phyloP scores from a whole-genome alignment of 2,329 filamentous ascomycete genomes.

The Ascochyta rabiei region DNA sequence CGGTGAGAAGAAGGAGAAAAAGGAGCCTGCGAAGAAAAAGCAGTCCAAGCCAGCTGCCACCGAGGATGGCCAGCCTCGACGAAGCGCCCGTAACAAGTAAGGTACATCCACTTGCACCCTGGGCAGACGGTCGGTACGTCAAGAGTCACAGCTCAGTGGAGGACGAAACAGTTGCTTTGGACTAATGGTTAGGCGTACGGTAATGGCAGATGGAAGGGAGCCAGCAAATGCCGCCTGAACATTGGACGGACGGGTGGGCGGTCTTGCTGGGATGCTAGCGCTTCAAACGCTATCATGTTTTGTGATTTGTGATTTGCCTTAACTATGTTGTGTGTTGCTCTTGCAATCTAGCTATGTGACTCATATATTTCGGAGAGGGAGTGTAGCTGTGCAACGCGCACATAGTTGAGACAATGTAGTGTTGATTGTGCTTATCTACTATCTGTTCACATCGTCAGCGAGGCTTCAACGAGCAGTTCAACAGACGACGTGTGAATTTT shows the following conservation, averaged over 20 bases:
- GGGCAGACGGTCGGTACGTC: background rate
- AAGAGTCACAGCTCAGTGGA: background rate
- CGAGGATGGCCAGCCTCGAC: slow-evolving; percentile 55
- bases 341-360: background rate
- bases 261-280: background rate
- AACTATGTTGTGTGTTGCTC: background rate
- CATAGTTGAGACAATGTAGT: background rate
- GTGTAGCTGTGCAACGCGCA: background rate
- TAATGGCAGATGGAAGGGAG: background rate
- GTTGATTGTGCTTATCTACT: slow-evolving; percentile 8
- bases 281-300: background rate
- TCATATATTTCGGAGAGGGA: background rate
- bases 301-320: background rate
- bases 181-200: slow-evolving; percentile 2
- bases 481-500: background rate
- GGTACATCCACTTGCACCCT: background rate
- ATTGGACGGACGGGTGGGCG: background rate
- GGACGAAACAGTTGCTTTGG: background rate
- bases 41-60: slow-evolving; percentile 58
- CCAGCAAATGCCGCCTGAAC: background rate
- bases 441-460: slow-evolving; percentile 2
- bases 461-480: background rate
- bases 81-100: slow-evolving; percentile 51
- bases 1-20: slow-evolving; percentile 49
- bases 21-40: slow-evolving; percentile 50